Evolutionary conservation across 176 grass and related monocot genomes (phyloP).

Genomic region (Triticum dicoccoides): DNA sequence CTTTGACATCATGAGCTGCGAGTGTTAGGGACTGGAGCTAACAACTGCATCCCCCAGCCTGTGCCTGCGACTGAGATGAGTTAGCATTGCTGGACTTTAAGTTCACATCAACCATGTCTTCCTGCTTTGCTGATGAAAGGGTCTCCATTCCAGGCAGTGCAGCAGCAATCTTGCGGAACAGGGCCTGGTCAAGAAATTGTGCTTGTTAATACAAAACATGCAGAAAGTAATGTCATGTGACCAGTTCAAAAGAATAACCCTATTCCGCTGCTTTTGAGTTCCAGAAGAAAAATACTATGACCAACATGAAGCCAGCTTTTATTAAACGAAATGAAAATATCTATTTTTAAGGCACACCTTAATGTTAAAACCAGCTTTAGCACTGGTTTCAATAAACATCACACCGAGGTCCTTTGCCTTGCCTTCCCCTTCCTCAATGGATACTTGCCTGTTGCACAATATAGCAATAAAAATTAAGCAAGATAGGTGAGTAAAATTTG

Average conservation of each 20-base stretch:
- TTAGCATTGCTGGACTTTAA: slow-evolving; percentile 69
- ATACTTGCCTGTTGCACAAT: slow-evolving; percentile 79
- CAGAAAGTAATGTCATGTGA: background rate
- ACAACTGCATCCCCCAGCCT: slow-evolving; percentile 85
- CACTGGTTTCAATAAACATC: slow-evolving; percentile 99
- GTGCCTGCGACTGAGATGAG: slow-evolving; percentile 72
- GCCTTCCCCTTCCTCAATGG: slow-evolving; percentile 96
- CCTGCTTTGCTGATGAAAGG: slow-evolving; percentile 89
- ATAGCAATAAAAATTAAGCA: slow-evolving; percentile 35
- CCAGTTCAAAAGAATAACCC: background rate
- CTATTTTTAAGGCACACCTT: slow-evolving; percentile 57
- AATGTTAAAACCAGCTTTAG: slow-evolving; percentile 99
- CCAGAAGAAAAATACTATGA: background rate
- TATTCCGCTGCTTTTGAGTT: background rate
- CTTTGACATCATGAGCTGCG: slow-evolving; percentile 29
- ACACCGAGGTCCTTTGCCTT: slow-evolving; percentile 93
- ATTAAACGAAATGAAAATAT: background rate
- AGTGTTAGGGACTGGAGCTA: slow-evolving; percentile 37
- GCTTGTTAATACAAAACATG: slow-evolving; percentile 12
- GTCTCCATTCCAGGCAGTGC: slow-evolving; percentile 97
- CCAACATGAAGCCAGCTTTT: background rate
- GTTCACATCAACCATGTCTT: slow-evolving; percentile 97
- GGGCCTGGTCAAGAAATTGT: slow-evolving; percentile 46
- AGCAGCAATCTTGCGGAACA: slow-evolving; percentile 97
- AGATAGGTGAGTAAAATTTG: background rate